A percentile compares a stretch with the other conserved stretches of the same genome.
Conservation (phyloP, 1,284 basidiomycete genomes). For the Cystobasidium slooffiae region DNA sequence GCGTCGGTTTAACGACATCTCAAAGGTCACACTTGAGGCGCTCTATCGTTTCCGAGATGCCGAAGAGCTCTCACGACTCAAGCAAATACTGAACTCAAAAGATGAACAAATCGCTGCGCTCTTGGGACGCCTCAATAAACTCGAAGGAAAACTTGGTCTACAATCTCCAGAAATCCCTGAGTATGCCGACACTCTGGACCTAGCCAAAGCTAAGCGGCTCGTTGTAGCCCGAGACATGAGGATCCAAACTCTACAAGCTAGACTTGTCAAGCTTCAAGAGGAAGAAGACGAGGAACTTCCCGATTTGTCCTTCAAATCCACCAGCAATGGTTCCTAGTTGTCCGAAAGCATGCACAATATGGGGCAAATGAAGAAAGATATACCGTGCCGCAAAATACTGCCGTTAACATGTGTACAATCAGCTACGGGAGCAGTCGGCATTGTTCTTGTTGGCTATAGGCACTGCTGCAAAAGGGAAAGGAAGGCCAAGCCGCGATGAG, state of each 20-base stretch:
- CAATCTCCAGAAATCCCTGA: constrained; percentile 1
- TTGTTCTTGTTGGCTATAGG: too few species aligned
- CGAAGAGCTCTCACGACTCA: constrained; percentile 16
- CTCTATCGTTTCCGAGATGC: constrained; percentile 29
- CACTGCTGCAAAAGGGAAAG: too few species aligned
- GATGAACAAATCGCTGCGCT: constrained; percentile 22
- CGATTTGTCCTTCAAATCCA: neutral
- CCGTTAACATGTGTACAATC: too few species aligned
- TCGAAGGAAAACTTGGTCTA: constrained; percentile 7
- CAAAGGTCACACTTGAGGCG: constrained; percentile 23
- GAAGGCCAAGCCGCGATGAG: too few species aligned
- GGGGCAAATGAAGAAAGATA: too few species aligned
- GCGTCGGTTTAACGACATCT: constrained; percentile 20
- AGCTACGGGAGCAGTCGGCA: too few species aligned
- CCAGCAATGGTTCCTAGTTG: too few species aligned
- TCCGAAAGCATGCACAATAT: too few species aligned
- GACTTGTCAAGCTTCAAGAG: constrained; percentile 28
- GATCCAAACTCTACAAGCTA: constrained; percentile 18
- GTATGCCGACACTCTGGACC: constrained; percentile 23
- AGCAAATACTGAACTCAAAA: neutral
- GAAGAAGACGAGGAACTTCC: constrained; percentile 36
- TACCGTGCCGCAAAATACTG: too few species aligned
- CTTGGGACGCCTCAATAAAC: neutral
- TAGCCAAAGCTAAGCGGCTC: constrained; percentile 31
- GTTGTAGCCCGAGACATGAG: constrained; percentile 18